Percentiles rank a stretch among this genome's conserved stretches.
Conservation (phyloP, 345 rosid genomes). For the Melaleuca quinquenervia region DNA sequence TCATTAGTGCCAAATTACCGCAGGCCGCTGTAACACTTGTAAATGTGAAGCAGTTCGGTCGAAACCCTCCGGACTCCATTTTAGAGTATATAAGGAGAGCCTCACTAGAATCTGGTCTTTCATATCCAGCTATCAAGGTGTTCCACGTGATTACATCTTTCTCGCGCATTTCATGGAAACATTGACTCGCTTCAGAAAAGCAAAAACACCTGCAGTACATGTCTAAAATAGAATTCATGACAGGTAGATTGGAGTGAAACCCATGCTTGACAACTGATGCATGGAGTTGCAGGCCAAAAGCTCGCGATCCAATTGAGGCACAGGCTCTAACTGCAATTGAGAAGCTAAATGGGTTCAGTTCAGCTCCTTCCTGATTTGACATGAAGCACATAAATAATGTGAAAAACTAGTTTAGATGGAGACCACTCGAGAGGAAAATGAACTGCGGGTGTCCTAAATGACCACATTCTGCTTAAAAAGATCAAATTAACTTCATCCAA, state of each 20-base stretch:
- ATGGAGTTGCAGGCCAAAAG: slow-evolving; percentile 62
- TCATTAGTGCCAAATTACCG: slow-evolving; percentile 52
- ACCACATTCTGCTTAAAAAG: not conserved
- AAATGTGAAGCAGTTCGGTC: slow-evolving; percentile 70
- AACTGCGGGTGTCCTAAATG: not conserved
- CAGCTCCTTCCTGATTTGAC: slow-evolving; percentile 45
- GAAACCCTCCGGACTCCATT: slow-evolving; percentile 55
- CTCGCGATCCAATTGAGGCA: slow-evolving; percentile 42
- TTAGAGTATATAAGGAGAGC: slow-evolving; percentile 46
- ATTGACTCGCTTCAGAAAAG: slow-evolving; percentile 45
- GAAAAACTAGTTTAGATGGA: not conserved
- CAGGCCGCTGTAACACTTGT: slow-evolving; percentile 69
- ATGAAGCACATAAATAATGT: not conserved
- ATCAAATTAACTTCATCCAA: not conserved
- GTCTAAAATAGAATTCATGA: slow-evolving; percentile 78
- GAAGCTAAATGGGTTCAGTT: slow-evolving; percentile 51
- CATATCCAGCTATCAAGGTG: slow-evolving; percentile 69
- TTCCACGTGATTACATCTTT: slow-evolving; percentile 83
- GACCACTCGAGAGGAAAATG: not conserved
- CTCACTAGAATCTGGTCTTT: slow-evolving; percentile 39
- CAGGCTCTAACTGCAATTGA: slow-evolving; percentile 85
- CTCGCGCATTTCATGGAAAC: slow-evolving; percentile 58
- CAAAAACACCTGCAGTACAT: slow-evolving; percentile 77
- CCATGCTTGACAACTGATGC: slow-evolving; percentile 45
- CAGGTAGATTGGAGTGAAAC: slow-evolving; percentile 57